Base-by-base conservation (phyloP, 352 stramenopile species). In the Phytophthora podocarpi region DNA sequence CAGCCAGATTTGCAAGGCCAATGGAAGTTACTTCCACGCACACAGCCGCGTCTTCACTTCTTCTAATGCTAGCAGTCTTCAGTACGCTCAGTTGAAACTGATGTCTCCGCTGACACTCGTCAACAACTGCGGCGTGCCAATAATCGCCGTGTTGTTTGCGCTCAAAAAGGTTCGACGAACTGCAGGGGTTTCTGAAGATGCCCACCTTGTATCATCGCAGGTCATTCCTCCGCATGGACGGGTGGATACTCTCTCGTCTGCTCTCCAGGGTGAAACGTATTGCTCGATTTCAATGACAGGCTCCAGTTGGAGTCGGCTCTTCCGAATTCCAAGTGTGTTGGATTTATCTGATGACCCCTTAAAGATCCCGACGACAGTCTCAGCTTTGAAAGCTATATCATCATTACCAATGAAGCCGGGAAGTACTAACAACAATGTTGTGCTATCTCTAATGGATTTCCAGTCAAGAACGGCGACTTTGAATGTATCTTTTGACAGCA, bases 301-400 rank as follows among this genome's bases (percentile, higher is more conserved):
- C 0, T 89, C 86, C 34, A 91, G 74, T 58, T 95, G 86, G 86
- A 93, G 81, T 63, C 85, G 84, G 26, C 62, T 93, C 0, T 89
- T 93, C 31, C 61, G 79, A 35, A 56, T 93, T 9, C 79, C 78
- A 4, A 78, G 41, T 2, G 51, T 61, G 0, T 74, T 82, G 21
- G 64, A 64, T 23, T 59, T 36, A 15, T 21, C 36, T 4, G 58
- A 63, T 21, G 28, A 64, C 12, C 26, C 34, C 4, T 13, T 8
- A 16, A 59, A 52, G 6, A 40, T 28, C 31, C 20, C 16, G 8
- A 65, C 46, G 12, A 6, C 31, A 6, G 30, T 52, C 37, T 34
- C 59, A 30, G 37, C 46, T 2, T 32, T 62, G 16, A 66, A 48
- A n/a, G 40, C 39, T 11, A 61, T 59, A 12, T 59, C 71, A 4